Conservation (phyloP, 768 basidiomycete genomes). For the Termitomyces titanicus region DNA sequence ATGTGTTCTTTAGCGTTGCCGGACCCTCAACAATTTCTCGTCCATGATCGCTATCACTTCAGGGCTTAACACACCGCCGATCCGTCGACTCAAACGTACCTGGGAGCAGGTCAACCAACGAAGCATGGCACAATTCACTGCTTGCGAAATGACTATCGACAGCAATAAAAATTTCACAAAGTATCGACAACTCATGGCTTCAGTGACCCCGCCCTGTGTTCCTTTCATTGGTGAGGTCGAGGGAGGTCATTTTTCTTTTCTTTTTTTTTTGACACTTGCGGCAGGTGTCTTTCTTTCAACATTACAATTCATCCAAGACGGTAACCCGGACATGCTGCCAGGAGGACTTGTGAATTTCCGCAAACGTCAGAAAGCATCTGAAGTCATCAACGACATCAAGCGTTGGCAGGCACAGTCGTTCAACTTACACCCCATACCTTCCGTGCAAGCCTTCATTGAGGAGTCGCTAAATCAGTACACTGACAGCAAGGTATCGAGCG, state of each 20-base stretch:
- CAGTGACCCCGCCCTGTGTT: conserved; percentile 88
- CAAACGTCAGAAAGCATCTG: conserved; percentile 94
- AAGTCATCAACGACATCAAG: conserved; percentile 95
- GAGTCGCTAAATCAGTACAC: conserved; percentile 70
- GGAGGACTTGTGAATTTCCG: conserved; percentile 89
- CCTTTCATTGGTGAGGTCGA: conserved; percentile 82
- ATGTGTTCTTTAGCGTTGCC: conserved; percentile 64
- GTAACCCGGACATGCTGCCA: conserved; percentile 80
- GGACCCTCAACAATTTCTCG: conserved; percentile 87
- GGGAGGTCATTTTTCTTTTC: background rate
- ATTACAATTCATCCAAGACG: conserved; percentile 97
- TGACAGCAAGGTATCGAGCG: conserved; percentile 65
- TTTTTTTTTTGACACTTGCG: conserved; percentile 3
- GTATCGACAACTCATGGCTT: conserved; percentile 81
- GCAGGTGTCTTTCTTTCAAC: conserved; percentile 94
- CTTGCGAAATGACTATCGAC: conserved; percentile 88
- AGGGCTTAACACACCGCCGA: conserved; percentile 90
- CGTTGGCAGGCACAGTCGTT: conserved; percentile 92
- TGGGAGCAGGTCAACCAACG: conserved; percentile 86
- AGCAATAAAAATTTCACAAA: conserved; percentile 93
- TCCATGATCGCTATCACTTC: conserved; percentile 97
- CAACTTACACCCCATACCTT: conserved; percentile 68
- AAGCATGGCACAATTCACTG: conserved; percentile 66
- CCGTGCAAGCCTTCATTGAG: conserved; percentile 73
- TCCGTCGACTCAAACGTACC: conserved; percentile 88